Evolutionary conservation across 306 rosid genomes (phyloP).

Genomic region (Cotoneaster glaucophyllus): DNA sequence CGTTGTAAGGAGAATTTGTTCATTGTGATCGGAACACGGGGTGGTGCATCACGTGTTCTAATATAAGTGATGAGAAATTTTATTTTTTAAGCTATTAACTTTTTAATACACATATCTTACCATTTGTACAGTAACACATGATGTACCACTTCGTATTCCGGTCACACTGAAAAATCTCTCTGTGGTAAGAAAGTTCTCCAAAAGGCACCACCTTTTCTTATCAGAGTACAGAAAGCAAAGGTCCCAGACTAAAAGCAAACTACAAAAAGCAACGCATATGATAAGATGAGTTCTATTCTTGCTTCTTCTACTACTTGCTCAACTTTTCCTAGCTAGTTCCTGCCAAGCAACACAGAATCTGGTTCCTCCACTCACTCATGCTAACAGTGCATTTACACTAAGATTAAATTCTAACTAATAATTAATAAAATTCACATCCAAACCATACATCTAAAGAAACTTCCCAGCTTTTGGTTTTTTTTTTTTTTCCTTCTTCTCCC

Average conservation of each 20-base stretch:
- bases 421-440: constrained; percentile 16
- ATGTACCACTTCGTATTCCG: no score
- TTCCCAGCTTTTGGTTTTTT: not conserved
- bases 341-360: constrained; percentile 7
- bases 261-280: constrained; percentile 4
- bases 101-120: no score
- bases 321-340: constrained; percentile 3
- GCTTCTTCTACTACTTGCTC: not conserved
- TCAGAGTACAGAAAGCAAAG: not conserved
- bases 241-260: constrained; percentile 16
- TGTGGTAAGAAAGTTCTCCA: not conserved
- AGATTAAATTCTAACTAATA: not conserved
- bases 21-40: accelerated
- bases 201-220: constrained; percentile 6
- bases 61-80: no score
- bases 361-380: constrained; percentile 7
- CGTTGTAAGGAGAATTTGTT: no score
- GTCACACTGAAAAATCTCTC: no score
- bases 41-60: no score
- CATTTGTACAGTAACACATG: no score
- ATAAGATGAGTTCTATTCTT: not conserved
- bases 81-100: no score
- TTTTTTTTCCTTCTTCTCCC: not conserved
- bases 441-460: not conserved
- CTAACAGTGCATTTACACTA: constrained; percentile 33